A percentile compares a stretch with the other conserved stretches of the same genome.
Conservation (phyloP, 352 stramenopile species). For the Globisporangium uncinulatum region DNA sequence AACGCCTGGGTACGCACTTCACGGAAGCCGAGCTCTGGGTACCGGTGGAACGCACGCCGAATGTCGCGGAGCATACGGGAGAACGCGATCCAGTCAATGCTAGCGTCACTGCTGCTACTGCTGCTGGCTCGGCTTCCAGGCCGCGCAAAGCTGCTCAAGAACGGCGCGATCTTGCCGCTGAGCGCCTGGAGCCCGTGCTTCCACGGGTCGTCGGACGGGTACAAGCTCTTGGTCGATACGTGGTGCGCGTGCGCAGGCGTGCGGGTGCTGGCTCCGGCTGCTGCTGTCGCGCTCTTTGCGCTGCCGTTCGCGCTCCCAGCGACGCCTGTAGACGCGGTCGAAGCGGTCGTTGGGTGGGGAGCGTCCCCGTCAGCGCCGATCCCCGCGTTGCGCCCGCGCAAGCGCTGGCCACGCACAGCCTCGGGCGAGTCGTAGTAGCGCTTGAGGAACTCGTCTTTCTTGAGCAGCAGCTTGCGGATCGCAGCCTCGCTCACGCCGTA, state of each 20-base stretch:
- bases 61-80: slow-evolving; percentile 68
- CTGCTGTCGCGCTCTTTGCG: not conserved
- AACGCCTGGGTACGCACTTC: slow-evolving; percentile 85
- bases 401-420: slow-evolving; percentile 63
- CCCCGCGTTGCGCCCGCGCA: slow-evolving; percentile 55
- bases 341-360: not conserved
- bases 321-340: not conserved
- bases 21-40: slow-evolving; percentile 91
- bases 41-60: slow-evolving; percentile 82
- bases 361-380: not conserved
- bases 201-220: slow-evolving; percentile 64
- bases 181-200: slow-evolving; percentile 52
- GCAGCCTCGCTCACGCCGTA: slow-evolving; percentile 75
- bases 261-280: not conserved
- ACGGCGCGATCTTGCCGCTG: slow-evolving; percentile 46
- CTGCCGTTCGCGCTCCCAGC: not conserved
- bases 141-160: slow-evolving; percentile 54
- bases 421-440: slow-evolving; percentile 79
- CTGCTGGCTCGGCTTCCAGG: not conserved
- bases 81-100: slow-evolving; percentile 63
- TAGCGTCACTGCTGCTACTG: not conserved
- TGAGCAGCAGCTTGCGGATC: slow-evolving; percentile 75
- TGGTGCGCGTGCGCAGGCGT: not conserved
- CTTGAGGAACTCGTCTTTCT: slow-evolving; percentile 76
- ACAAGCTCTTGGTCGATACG: slow-evolving; percentile 30